Conservation (phyloP, 495 filamentous ascomycete species). For the Penicillium maclennaniae region DNA sequence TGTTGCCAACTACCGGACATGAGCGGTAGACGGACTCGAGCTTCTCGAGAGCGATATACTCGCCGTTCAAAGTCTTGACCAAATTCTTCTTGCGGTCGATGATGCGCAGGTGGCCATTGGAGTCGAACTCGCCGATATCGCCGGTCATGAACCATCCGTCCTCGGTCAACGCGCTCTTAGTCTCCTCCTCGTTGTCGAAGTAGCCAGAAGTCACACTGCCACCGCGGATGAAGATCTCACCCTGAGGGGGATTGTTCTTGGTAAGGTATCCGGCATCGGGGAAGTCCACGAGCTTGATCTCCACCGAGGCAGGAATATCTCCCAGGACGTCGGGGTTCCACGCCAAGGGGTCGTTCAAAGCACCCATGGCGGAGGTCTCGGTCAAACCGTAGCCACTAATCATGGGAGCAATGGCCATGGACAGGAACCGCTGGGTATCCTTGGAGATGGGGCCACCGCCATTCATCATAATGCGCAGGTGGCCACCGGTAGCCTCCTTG, state of each 20-base stretch:
- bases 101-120: slow-evolving; percentile 75
- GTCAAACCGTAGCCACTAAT: slow-evolving; percentile 94
- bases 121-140: slow-evolving; percentile 88
- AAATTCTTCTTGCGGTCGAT: slow-evolving; percentile 99
- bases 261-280: slow-evolving; percentile 86
- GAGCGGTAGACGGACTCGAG: slow-evolving; percentile 94
- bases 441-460: slow-evolving; percentile 83
- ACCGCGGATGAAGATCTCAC: slow-evolving; percentile 91
- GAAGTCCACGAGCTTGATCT: slow-evolving; percentile 95
- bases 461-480: slow-evolving; percentile 77
- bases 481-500: slow-evolving; percentile 84
- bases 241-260: slow-evolving; percentile 86
- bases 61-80: slow-evolving; percentile 91
- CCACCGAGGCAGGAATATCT: slow-evolving; percentile 73
- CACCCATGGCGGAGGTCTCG: slow-evolving; percentile 92
- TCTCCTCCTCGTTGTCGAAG: slow-evolving; percentile 81
- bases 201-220: slow-evolving; percentile 69
- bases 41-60: slow-evolving; percentile 99
- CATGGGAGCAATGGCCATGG: slow-evolving; percentile 85
- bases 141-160: slow-evolving; percentile 97
- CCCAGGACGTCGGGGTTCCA: slow-evolving; percentile 85
- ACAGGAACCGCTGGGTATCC: slow-evolving; percentile 84
- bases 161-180: slow-evolving; percentile 63
- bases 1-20: slow-evolving; percentile 80
- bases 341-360: slow-evolving; percentile 80